These are phyloP conservation scores for Trichophyton equinum DNA, from an alignment of 2,329 filamentous ascomycete species.

Conservation along the genomic window DNA sequence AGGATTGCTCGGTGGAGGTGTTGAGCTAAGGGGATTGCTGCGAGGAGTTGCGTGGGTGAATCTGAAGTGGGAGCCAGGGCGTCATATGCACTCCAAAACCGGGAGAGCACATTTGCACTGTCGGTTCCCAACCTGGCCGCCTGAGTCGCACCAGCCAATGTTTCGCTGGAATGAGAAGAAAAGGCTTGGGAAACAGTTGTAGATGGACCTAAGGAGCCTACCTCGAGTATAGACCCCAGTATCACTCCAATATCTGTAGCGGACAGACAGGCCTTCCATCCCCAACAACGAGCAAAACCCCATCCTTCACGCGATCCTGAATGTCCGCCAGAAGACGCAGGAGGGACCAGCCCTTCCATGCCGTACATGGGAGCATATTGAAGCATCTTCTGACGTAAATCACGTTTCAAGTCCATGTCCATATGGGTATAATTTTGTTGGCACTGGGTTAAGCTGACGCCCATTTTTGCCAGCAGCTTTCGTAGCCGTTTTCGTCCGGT, in stretches of 20 bases:
- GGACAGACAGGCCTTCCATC: constrained; percentile 87
- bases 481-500: constrained; percentile 75
- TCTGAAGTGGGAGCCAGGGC: constrained; percentile 38
- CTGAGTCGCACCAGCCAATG: constrained; percentile 12
- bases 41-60: constrained; percentile 46
- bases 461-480: constrained; percentile 96
- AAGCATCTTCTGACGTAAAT: constrained; percentile 68
- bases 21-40: constrained; percentile 70
- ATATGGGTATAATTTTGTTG: constrained; percentile 95
- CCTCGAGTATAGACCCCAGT: constrained; percentile 81
- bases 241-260: constrained; percentile 92
- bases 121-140: constrained; percentile 16
- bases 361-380: constrained; percentile 91
- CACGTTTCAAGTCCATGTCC: constrained; percentile 92
- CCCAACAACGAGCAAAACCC: constrained; percentile 96
- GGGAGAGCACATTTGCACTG: constrained; percentile 27
- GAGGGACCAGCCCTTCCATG: constrained; percentile 81
- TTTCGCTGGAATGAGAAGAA: neutral
- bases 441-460: constrained; percentile 83
- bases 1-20: constrained; percentile 86
- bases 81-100: constrained; percentile 50
- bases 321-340: constrained; percentile 56
- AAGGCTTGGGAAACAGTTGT: constrained; percentile 15
- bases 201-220: constrained; percentile 44
- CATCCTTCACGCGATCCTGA: constrained; percentile 75